Percentiles rank a stretch among this genome's conserved stretches.
These are phyloP conservation scores for Halenospora varia DNA, from an alignment of 495 filamentous ascomycete species.

Conservation along the genomic window DNA sequence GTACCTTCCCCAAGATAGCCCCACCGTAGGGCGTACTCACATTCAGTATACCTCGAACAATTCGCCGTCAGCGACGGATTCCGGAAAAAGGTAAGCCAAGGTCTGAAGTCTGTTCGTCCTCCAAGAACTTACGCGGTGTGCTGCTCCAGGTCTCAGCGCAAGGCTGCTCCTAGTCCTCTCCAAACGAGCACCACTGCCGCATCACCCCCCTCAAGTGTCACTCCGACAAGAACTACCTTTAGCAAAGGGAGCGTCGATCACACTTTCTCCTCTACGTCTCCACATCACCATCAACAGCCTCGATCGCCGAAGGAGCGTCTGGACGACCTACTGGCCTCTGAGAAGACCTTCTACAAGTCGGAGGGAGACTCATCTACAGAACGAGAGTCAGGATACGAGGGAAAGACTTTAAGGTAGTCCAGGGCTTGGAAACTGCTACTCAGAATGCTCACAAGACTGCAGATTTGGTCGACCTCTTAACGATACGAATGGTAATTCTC, in stretches of 20 bases:
- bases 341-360: conserved; percentile 22
- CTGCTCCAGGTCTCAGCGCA: conserved; percentile 21
- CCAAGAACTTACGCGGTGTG: conserved; percentile 1
- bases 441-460: not conserved
- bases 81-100: conserved; percentile 19
- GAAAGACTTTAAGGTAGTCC: conserved; percentile 14
- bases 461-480: conserved; percentile 15
- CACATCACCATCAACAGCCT: conserved; percentile 8
- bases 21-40: conserved; percentile 24
- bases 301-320: conserved; percentile 29
- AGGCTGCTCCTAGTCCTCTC: conserved; percentile 29
- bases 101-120: conserved; percentile 4
- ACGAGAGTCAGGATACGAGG: conserved; percentile 2
- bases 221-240: conserved; percentile 25
- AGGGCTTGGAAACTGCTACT: not conserved
- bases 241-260: conserved; percentile 13
- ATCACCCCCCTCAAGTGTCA: conserved; percentile 20
- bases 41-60: conserved; percentile 18
- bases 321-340: conserved; percentile 27
- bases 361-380: conserved; percentile 10
- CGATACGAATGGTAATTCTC: conserved; percentile 24
- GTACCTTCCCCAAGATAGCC: conserved; percentile 20
- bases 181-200: conserved; percentile 25
- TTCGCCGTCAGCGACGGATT: conserved; percentile 10
- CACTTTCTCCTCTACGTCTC: conserved; percentile 3